Evolutionary conservation across 129 eudicot species (phyloP).

Genomic region (Flaveria ramosissima): DNA sequence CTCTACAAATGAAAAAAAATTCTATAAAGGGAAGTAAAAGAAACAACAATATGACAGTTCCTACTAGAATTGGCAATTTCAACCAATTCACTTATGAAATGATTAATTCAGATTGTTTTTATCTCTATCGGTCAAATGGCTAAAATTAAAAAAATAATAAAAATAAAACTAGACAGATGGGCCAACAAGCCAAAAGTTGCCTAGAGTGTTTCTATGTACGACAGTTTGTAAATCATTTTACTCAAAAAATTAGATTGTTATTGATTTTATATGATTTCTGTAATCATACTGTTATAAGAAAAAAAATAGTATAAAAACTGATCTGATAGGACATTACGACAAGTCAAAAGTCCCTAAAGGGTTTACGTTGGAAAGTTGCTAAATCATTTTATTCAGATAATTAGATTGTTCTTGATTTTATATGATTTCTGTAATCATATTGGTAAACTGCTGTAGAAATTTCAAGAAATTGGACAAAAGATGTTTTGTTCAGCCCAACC

Average conservation of each 20-base stretch:
- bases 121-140: neutral
- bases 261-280: neutral
- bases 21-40: neutral
- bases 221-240: neutral
- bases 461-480: neutral
- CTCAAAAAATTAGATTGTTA: neutral
- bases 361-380: neutral
- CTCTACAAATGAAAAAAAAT: conserved; percentile 38
- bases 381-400: neutral
- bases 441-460: neutral
- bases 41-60: neutral
- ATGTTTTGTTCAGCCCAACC: neutral
- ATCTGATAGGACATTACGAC: too few species aligned
- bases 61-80: neutral
- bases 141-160: neutral
- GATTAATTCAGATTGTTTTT: neutral
- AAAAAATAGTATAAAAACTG: too few species aligned
- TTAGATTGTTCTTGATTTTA: neutral
- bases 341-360: too few species aligned
- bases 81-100: neutral
- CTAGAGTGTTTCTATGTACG: neutral
- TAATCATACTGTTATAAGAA: neutral
- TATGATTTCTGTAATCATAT: neutral
- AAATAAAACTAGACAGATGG: too few species aligned
- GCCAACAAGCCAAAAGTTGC: neutral